These are phyloP conservation scores for Paraphaeosphaeria minitans DNA, from an alignment of 2,329 filamentous ascomycete genomes.

Conservation along the genomic window DNA sequence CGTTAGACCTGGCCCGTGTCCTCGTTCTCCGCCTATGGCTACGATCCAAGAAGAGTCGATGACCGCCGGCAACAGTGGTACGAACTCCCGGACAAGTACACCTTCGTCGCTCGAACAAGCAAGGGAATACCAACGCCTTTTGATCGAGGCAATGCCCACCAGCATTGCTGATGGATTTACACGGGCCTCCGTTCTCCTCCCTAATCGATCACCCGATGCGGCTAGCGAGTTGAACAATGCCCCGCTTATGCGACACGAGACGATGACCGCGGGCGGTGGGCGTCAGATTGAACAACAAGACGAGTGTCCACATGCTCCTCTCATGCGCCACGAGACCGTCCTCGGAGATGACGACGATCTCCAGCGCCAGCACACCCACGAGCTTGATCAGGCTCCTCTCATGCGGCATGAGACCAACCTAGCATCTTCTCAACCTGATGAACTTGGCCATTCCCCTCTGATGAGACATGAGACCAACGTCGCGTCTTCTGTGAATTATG, in stretches of 20 bases:
- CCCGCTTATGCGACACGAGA: slow-evolving; percentile 8
- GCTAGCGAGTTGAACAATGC: slow-evolving; percentile 9
- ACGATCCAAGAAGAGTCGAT: neutral
- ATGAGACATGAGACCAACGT: neutral
- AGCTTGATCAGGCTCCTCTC: slow-evolving; percentile 1
- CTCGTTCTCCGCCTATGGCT: neutral
- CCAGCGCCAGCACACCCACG: slow-evolving; percentile 5
- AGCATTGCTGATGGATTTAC: slow-evolving; percentile 1
- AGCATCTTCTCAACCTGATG: neutral
- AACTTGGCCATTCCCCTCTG: neutral
- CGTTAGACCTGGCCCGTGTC: neutral
- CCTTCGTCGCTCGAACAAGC: neutral
- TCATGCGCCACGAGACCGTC: slow-evolving; percentile 46
- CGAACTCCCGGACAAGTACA: neutral
- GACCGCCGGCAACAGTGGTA: neutral
- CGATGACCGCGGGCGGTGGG: neutral
- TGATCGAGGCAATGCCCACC: neutral
- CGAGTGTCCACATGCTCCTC: slow-evolving; percentile 36
- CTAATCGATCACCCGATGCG: neutral
- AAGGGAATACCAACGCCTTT: neutral
- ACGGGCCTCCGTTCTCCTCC: neutral
- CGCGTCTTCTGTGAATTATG: no score
- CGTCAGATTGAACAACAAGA: slow-evolving; percentile 9
- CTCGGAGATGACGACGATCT: slow-evolving; percentile 18
- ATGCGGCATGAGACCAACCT: slow-evolving; percentile 3